A percentile compares a stretch with the other conserved stretches of the same genome.
Conservation (phyloP, 1,284 basidiomycete species). For the Austroboletus niveus region DNA sequence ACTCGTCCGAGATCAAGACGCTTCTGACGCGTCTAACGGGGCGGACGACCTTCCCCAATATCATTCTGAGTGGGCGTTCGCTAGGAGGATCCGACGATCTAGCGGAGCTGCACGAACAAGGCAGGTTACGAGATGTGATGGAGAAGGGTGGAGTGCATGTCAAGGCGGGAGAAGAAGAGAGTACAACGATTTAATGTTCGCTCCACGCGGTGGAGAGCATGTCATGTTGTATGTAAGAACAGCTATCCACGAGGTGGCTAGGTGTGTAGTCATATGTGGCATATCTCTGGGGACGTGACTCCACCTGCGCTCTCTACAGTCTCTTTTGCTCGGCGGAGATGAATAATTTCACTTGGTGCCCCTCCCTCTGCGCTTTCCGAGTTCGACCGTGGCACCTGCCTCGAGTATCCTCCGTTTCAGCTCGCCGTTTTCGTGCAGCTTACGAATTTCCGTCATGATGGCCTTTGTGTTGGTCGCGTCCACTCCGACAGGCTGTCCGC, state of each 20-base stretch:
- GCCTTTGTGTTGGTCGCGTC: slow-evolving; percentile 35
- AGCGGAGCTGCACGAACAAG: slow-evolving; percentile 26
- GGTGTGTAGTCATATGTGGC: background rate
- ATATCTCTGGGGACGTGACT: background rate
- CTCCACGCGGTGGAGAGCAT: background rate
- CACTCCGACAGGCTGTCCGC: slow-evolving; percentile 58
- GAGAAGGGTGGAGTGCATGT: slow-evolving; percentile 17
- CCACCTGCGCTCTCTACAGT: background rate
- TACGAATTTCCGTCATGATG: slow-evolving; percentile 54
- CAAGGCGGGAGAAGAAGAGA: slow-evolving; percentile 7
- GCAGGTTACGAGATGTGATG: slow-evolving; percentile 3
- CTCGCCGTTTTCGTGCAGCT: slow-evolving; percentile 48
- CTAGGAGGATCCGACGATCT: slow-evolving; percentile 76
- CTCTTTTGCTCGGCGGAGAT: background rate
- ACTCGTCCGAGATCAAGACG: slow-evolving; percentile 60
- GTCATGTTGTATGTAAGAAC: background rate
- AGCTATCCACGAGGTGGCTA: too few relatives aligned
- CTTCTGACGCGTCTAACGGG: slow-evolving; percentile 66
- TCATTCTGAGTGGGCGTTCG: slow-evolving; percentile 61
- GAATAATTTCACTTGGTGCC: background rate
- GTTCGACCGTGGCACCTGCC: slow-evolving; percentile 58
- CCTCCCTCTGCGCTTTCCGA: slow-evolving; percentile 54
- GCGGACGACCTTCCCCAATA: slow-evolving; percentile 73
- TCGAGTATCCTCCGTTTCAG: slow-evolving; percentile 51
- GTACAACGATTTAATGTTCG: background rate